These are phyloP conservation scores for Alternaria rosae DNA, from an alignment of 2,329 filamentous ascomycete genomes.

Conservation along the genomic window DNA sequence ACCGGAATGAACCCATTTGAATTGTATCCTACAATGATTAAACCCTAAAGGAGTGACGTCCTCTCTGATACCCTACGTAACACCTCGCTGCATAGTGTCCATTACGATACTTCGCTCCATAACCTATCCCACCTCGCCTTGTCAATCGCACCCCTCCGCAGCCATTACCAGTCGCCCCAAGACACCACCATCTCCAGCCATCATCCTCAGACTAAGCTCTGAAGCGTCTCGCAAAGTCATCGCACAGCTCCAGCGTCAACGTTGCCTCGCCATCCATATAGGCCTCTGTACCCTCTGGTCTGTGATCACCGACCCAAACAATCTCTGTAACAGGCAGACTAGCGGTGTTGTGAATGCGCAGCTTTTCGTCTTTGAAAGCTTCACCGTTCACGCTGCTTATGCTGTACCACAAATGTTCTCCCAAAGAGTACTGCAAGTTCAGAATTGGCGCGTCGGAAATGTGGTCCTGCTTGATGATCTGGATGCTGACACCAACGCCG, in stretches of 20 bases:
- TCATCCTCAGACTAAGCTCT: neutral
- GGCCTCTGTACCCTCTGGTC: constrained; percentile 13
- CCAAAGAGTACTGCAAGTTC: constrained; percentile 32
- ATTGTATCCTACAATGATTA: neutral
- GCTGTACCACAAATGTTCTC: constrained; percentile 33
- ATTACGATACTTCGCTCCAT: neutral
- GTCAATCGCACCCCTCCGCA: neutral
- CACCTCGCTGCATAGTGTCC: neutral
- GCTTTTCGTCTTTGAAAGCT: constrained; percentile 27
- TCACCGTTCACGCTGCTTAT: constrained; percentile 28
- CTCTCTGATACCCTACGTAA: neutral
- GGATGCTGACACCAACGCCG: constrained; percentile 30
- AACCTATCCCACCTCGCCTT: neutral
- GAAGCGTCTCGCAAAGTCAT: constrained; percentile 4
- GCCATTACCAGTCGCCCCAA: neutral
- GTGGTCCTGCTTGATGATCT: constrained; percentile 28
- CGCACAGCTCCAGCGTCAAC: constrained; percentile 27
- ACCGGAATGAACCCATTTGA: neutral
- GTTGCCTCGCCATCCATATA: constrained; percentile 23
- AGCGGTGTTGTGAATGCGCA: constrained; percentile 20
- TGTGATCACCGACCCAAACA: constrained; percentile 26
- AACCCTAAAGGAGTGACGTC: neutral
- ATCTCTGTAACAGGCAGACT: constrained; percentile 14
- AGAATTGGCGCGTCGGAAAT: constrained; percentile 26
- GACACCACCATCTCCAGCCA: neutral